phyloP scores from a whole-genome alignment of 2,329 filamentous ascomycete species.

The Botrytis hyacinthi region DNA sequence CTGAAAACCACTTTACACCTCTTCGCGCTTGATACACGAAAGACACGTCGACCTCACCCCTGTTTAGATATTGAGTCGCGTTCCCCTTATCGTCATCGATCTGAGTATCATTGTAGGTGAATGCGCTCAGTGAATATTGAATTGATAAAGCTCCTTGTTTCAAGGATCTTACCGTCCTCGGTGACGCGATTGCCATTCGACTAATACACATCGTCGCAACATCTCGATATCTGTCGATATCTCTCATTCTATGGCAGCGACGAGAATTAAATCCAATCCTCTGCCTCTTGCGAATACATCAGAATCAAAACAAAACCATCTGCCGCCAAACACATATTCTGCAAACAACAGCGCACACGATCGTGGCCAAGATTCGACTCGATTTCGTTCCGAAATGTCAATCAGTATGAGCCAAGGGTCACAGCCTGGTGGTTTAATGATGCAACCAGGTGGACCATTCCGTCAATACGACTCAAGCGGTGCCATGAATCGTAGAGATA shows the following conservation, averaged over 20 bases:
- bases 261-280: constrained; percentile 32
- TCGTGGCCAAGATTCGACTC: constrained; percentile 26
- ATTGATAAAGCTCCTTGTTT: neutral
- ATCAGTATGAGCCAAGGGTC: constrained; percentile 40
- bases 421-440: constrained; percentile 37
- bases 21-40: constrained; percentile 31
- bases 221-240: constrained; percentile 4
- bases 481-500: constrained; percentile 31
- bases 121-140: constrained; percentile 13
- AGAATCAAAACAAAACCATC: constrained; percentile 35
- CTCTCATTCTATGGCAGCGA: constrained; percentile 32
- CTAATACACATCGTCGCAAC: constrained; percentile 3
- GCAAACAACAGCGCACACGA: constrained; percentile 30
- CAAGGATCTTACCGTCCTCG: neutral
- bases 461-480: constrained; percentile 35
- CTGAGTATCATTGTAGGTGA: neutral
- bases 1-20: constrained; percentile 30
- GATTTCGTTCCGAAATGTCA: constrained; percentile 35
- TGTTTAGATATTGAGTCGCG: constrained; percentile 25
- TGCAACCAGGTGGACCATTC: constrained; percentile 37
- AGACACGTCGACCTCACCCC: constrained; percentile 27
- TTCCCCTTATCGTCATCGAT: constrained; percentile 26
- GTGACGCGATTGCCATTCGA: constrained; percentile 22
- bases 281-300: constrained; percentile 35
- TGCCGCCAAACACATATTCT: constrained; percentile 28